Conservation (phyloP, 2,329 filamentous ascomycete genomes). For the Sarocladium oryzae region DNA sequence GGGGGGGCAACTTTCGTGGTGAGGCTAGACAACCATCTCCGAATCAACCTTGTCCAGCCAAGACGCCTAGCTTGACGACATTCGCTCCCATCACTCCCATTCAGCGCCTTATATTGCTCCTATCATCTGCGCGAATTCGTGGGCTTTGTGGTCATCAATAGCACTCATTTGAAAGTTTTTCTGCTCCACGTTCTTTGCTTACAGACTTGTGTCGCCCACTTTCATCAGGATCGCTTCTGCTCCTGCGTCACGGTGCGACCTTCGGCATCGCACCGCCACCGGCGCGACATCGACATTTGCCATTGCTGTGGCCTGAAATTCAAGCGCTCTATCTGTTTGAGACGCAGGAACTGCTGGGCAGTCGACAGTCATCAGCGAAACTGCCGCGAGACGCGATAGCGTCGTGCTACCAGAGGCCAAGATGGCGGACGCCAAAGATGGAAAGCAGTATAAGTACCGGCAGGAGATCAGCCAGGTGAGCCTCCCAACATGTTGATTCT, state of each 20-base stretch:
- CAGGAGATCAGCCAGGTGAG: slow-evolving; percentile 96
- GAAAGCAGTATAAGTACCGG: slow-evolving; percentile 74
- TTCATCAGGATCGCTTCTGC: background rate
- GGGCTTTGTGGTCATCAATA: background rate
- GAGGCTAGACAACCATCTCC: no score
- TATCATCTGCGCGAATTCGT: no score
- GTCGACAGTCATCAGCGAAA: background rate
- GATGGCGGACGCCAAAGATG: slow-evolving; percentile 56
- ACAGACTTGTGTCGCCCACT: background rate
- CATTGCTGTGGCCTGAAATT: background rate
- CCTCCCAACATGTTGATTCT: background rate
- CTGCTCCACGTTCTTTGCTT: background rate
- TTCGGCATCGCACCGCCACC: background rate
- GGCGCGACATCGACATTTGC: background rate
- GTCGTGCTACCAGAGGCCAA: slow-evolving; percentile 23
- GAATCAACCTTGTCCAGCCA: no score
- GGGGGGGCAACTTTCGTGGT: no score
- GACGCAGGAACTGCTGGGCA: background rate
- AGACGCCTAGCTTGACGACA: no score
- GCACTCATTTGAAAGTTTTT: background rate
- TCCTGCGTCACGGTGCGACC: background rate
- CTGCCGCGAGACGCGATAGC: background rate
- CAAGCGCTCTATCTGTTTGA: background rate
- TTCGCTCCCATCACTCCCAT: no score
- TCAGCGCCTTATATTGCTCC: no score